Base-by-base conservation (phyloP, 768 basidiomycete genomes). In the Boletus speciosus region DNA sequence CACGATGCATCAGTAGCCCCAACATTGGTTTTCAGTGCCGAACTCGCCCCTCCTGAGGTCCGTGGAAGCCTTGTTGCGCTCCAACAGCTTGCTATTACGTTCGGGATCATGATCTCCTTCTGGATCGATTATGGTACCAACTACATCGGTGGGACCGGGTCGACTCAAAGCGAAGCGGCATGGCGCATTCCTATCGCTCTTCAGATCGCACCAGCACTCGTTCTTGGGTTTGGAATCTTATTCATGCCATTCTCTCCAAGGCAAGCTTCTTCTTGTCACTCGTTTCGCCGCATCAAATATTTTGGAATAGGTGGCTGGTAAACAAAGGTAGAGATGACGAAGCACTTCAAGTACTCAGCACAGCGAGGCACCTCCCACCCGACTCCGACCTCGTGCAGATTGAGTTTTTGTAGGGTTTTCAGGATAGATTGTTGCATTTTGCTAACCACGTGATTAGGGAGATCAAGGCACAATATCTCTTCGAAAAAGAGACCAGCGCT, bases 191-290 rank as follows among this genome's bases (percentile, higher is more conserved):
- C 90, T 2, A 73, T 91, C 6, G 85, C 77, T 19, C 76, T 91
- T 15, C 90, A 93, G 61, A 76, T 90, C 46, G 79, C 85, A 2
- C 90, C 90, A 14, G 89, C 87, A 14, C 44, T 89, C 34, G 76
- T 88, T 54, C 79, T 93, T 25, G 85, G 83, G 29, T 61, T 79
- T 35, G 90, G 90, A 5, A 84, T 88, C 39, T 51, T 86, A 45
- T 90, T 85, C 67, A 84, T 91, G 81, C 90, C 90, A 1, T 88
- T 86, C 73, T 88, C 86, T 19, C 90, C 90, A 15, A 74, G 86
- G 81, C 82, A 66, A 35, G 70, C 5, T 57, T 21, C 37, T n/a
- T 25, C 21, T 25, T n/a, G 3, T 8, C 4, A 48, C 12, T 32
- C 40, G 40, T 59, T 32, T 32, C n/a, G 41, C 9, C 23, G 23